Percentiles rank a stretch among this genome's conserved stretches.
Evolutionary conservation across 352 stramenopile genomes (phyloP).

Genomic region (Pythium grandisporangium): DNA sequence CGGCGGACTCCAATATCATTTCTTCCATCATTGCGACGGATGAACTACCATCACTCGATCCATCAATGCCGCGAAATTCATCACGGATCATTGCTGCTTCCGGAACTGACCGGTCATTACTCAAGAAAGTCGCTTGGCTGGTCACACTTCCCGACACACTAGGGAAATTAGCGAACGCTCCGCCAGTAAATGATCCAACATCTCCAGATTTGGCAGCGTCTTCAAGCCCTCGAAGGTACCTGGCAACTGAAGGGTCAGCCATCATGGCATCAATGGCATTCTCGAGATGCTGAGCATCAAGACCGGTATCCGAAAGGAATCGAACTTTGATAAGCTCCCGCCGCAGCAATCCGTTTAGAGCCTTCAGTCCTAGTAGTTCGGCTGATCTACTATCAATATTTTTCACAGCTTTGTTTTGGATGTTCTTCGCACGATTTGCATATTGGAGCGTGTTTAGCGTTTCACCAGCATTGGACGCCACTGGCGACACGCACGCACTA

Average conservation of each 20-base stretch:
- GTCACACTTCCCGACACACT: too few species aligned
- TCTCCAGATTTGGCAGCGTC: conserved; percentile 18
- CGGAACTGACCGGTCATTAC: too few species aligned
- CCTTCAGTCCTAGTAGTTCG: conserved; percentile 57
- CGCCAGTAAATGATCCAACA: too few species aligned
- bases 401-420: conserved; percentile 87
- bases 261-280: conserved; percentile 26
- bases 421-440: conserved; percentile 81
- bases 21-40: conserved; percentile 27
- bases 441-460: conserved; percentile 83
- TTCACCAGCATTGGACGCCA: conserved; percentile 54
- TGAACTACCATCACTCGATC: conserved; percentile 24
- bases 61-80: conserved; percentile 14
- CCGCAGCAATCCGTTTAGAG: conserved; percentile 55
- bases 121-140: too few species aligned
- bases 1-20: conserved; percentile 6
- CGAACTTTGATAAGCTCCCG: conserved; percentile 58
- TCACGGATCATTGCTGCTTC: too few species aligned
- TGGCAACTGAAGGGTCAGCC: conserved; percentile 32
- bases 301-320: conserved; percentile 18
- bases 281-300: conserved; percentile 14
- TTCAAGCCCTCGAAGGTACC: conserved; percentile 50
- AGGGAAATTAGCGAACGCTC: too few species aligned
- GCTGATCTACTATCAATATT: conserved; percentile 79
- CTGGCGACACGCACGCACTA: conserved; percentile 81